Evolutionary conservation across 306 rosid genomes (phyloP).

Genomic region (Quercus aquifolioides): DNA sequence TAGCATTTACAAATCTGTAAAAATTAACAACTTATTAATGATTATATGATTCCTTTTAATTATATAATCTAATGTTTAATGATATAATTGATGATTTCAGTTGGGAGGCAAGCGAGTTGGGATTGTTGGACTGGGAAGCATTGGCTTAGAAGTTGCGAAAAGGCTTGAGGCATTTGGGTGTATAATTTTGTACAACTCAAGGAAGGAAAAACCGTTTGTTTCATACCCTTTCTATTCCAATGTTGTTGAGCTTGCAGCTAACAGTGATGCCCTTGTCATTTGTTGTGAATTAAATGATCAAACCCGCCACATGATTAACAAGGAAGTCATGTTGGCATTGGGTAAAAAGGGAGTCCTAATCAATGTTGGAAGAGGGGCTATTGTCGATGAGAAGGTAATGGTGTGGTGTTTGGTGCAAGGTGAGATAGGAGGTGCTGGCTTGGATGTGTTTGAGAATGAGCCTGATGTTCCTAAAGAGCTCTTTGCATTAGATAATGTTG

Average conservation of each 20-base stretch:
- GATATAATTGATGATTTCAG: constrained; percentile 21
- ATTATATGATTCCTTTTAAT: not conserved
- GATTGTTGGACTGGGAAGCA: not conserved
- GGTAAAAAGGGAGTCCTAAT: constrained; percentile 48
- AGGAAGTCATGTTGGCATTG: constrained; percentile 30
- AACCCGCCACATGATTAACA: constrained; percentile 43
- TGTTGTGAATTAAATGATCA: constrained; percentile 41
- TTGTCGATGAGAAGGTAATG: constrained; percentile 48
- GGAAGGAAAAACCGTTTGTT: constrained; percentile 14
- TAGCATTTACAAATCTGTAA: no score
- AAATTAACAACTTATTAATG: no score
- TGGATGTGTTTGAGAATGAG: constrained; percentile 61
- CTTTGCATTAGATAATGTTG: constrained; percentile 42
- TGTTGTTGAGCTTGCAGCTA: constrained; percentile 42
- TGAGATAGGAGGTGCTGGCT: constrained; percentile 48
- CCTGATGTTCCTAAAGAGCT: constrained; percentile 40
- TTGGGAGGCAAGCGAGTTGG: constrained; percentile 41
- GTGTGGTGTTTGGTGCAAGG: constrained; percentile 35
- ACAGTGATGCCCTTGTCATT: constrained; percentile 32
- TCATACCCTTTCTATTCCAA: constrained; percentile 43
- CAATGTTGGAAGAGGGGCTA: constrained; percentile 49
- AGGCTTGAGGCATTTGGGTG: constrained; percentile 47
- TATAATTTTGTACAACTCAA: constrained; percentile 33
- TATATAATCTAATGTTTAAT: not conserved
- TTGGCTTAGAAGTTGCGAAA: constrained; percentile 43